These are phyloP conservation scores for Epichloe sibirici DNA, from an alignment of 2,329 filamentous ascomycete species.

Conservation along the genomic window DNA sequence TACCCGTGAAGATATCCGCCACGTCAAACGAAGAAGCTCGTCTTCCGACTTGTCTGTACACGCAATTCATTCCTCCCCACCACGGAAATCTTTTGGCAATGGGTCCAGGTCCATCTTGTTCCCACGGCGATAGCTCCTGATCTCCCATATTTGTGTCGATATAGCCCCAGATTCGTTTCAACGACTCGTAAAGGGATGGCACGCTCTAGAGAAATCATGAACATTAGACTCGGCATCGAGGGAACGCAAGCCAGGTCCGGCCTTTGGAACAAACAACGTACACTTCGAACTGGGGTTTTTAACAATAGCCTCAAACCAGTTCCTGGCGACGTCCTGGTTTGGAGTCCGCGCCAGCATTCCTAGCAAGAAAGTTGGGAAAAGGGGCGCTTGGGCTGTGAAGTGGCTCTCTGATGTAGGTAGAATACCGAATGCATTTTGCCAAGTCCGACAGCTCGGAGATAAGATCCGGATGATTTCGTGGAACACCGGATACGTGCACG, in stretches of 20 bases:
- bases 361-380: conserved; percentile 27
- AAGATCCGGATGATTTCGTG: conserved; percentile 24
- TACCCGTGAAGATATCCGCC: background rate
- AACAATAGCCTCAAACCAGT: conserved; percentile 25
- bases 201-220: conserved; percentile 19
- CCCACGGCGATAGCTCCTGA: conserved; percentile 6
- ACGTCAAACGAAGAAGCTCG: conserved; percentile 27
- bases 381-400: conserved; percentile 28
- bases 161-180: conserved; percentile 23
- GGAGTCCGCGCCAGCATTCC: conserved; percentile 21
- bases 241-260: background rate
- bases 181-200: conserved; percentile 22
- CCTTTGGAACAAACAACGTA: conserved; percentile 14
- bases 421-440: conserved; percentile 22
- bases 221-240: background rate
- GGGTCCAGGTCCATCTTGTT: conserved; percentile 8
- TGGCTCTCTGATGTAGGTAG: conserved; percentile 28
- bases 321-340: conserved; percentile 16
- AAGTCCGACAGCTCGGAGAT: conserved; percentile 21
- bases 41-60: conserved; percentile 18
- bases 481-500: conserved; percentile 14
- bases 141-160: conserved; percentile 15
- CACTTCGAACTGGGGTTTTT: conserved; percentile 24
- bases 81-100: conserved; percentile 21
- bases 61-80: conserved; percentile 27